phyloP scores from a whole-genome alignment of 192 early-diverging fungal species.

The Coemansia pectinata region DNA sequence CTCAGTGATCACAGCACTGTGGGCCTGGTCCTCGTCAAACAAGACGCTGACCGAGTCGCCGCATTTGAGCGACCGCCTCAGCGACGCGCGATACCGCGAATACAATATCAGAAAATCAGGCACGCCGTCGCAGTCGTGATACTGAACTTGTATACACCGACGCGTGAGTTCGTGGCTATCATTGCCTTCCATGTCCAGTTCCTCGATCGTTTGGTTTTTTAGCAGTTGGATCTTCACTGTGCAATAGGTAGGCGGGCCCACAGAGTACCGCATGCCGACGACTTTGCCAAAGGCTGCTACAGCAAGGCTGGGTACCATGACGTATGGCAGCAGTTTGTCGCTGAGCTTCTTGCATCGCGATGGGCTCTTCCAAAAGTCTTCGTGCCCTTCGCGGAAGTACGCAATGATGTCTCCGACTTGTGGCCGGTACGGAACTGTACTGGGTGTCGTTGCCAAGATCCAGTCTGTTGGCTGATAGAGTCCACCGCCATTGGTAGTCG shows the following conservation, averaged over 20 bases:
- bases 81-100: conserved; percentile 59
- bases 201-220: conserved; percentile 46
- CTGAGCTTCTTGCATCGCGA: conserved; percentile 42
- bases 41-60: conserved; percentile 63
- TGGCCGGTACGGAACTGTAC: conserved; percentile 61
- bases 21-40: conserved; percentile 64
- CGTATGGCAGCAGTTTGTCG: conserved; percentile 53
- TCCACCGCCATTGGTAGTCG: background rate
- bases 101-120: conserved; percentile 74
- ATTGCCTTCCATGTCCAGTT: conserved; percentile 46
- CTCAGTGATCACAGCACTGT: conserved; percentile 58
- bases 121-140: conserved; percentile 67
- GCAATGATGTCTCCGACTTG: conserved; percentile 64
- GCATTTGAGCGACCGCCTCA: conserved; percentile 49
- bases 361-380: conserved; percentile 57
- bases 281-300: conserved; percentile 63
- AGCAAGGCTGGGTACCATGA: conserved; percentile 39
- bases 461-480: conserved; percentile 54
- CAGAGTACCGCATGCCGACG: conserved; percentile 58
- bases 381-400: conserved; percentile 61
- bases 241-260: conserved; percentile 73
- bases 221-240: conserved; percentile 55
- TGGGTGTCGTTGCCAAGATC: conserved; percentile 49
- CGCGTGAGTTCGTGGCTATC: conserved; percentile 25
- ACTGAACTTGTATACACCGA: conserved; percentile 59